Evolutionary conservation across 1,284 basidiomycete genomes (phyloP).

Genomic region (Ganoderma lucidum): DNA sequence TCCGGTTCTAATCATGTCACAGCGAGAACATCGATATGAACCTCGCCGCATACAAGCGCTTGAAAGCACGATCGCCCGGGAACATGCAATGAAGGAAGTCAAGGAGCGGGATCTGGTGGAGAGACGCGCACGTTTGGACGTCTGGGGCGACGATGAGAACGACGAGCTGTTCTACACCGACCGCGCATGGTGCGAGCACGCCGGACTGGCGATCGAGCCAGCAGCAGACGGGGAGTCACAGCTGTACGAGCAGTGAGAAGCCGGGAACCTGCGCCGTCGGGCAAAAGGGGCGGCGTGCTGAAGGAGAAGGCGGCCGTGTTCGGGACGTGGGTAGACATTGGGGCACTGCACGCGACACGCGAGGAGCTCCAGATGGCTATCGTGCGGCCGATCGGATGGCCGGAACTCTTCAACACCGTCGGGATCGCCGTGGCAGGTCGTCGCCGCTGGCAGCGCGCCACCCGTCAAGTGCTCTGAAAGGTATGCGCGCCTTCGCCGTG

Average conservation of each 20-base stretch:
- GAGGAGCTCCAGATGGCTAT: too few relatives aligned
- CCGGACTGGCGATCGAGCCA: slow-evolving; percentile 75
- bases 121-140: slow-evolving; percentile 75
- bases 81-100: slow-evolving; percentile 74
- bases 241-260: slow-evolving; percentile 82
- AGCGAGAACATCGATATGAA: slow-evolving; percentile 86
- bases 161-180: slow-evolving; percentile 89
- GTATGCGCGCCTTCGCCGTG: too few relatives aligned
- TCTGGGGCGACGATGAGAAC: slow-evolving; percentile 93
- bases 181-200: slow-evolving; percentile 80
- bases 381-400: too few relatives aligned
- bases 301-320: too few relatives aligned
- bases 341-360: too few relatives aligned
- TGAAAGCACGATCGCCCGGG: slow-evolving; percentile 77
- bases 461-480: too few relatives aligned
- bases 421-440: too few relatives aligned
- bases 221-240: slow-evolving; percentile 86
- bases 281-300: too few relatives aligned
- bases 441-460: too few relatives aligned
- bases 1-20: too few relatives aligned
- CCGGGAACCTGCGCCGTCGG: slow-evolving; percentile 85
- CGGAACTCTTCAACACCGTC: too few relatives aligned
- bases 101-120: slow-evolving; percentile 78
- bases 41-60: slow-evolving; percentile 78
- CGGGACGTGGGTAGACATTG: too few relatives aligned